These are phyloP conservation scores for Aspergillus chevalieri DNA, from an alignment of 2,329 filamentous ascomycete species.

Conservation along the genomic window DNA sequence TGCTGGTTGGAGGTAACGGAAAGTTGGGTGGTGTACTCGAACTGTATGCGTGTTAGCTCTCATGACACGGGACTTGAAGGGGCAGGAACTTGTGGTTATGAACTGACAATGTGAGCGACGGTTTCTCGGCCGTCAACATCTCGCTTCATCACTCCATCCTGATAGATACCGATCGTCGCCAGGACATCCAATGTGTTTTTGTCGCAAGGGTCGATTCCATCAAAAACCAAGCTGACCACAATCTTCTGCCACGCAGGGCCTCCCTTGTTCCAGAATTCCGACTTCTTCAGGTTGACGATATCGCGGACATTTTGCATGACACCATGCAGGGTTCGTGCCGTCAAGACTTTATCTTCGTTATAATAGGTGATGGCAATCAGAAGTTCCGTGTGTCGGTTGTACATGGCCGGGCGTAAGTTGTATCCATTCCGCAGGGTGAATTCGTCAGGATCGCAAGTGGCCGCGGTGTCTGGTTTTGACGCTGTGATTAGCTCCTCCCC, in stretches of 20 bases:
- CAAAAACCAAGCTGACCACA: constrained; percentile 89
- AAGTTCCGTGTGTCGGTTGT: constrained; percentile 95
- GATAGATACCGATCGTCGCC: constrained; percentile 91
- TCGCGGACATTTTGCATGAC: constrained; percentile 98
- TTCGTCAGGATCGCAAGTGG: constrained; percentile 95
- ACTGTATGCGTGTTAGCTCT: constrained; percentile 36
- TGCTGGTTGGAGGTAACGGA: constrained; percentile 93
- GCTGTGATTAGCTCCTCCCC: background rate
- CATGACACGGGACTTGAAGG: background rate
- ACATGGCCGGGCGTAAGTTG: constrained; percentile 95
- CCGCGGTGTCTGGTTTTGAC: constrained; percentile 64
- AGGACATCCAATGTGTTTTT: constrained; percentile 89
- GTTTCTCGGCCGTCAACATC: constrained; percentile 95
- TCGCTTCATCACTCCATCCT: constrained; percentile 96
- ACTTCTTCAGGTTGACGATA: constrained; percentile 96
- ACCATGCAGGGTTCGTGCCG: constrained; percentile 85
- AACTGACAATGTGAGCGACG: constrained; percentile 69
- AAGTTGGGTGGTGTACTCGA: constrained; percentile 94
- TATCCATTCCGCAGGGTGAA: constrained; percentile 98
- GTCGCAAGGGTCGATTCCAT: constrained; percentile 94
- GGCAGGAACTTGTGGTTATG: background rate
- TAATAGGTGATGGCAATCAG: constrained; percentile 98
- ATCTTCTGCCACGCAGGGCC: constrained; percentile 99
- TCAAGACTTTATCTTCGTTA: constrained; percentile 95
- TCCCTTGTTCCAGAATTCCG: constrained; percentile 98